A percentile compares a stretch with the other conserved stretches of the same genome.
These are phyloP conservation scores for Ophiostoma perfectum DNA, from an alignment of 2,329 filamentous ascomycete species.

Conservation along the genomic window DNA sequence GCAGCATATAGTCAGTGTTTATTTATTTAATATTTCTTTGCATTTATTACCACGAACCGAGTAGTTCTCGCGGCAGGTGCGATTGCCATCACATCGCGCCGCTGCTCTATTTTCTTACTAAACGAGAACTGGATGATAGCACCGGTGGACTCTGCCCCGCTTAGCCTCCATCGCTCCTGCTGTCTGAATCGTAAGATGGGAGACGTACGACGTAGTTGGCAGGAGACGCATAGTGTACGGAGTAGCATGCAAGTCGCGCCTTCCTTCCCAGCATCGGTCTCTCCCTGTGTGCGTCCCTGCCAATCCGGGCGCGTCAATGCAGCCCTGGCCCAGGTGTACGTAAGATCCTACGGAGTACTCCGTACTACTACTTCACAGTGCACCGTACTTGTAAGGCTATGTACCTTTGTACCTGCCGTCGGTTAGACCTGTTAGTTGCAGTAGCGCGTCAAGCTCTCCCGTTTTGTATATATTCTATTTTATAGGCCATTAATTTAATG, in stretches of 20 bases:
- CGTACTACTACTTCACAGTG: background rate
- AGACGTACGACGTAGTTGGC: background rate
- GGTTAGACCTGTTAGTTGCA: conserved; percentile 2
- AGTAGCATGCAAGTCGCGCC: background rate
- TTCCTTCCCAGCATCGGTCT: background rate
- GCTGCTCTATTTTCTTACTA: background rate
- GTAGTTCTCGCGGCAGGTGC: background rate
- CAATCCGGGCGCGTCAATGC: conserved; percentile 5
- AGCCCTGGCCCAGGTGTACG: conserved; percentile 10
- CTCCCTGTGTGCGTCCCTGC: conserved; percentile 1
- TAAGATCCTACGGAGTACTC: background rate
- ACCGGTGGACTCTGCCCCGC: too few relatives aligned
- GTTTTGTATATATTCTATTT: background rate
- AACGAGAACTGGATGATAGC: background rate
- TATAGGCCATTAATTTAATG: background rate
- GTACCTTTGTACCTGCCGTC: conserved; percentile 10
- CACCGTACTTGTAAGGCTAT: conserved; percentile 1
- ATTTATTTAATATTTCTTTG: background rate
- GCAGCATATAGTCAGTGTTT: background rate
- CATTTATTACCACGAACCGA: too few relatives aligned
- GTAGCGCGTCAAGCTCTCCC: conserved; percentile 4
- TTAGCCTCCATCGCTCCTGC: background rate
- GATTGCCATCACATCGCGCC: background rate
- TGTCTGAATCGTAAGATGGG: background rate
- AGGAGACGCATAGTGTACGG: too few relatives aligned